phyloP scores from a whole-genome alignment of 192 early-diverging fungal genomes.

The Helicostylum pulchrum region DNA sequence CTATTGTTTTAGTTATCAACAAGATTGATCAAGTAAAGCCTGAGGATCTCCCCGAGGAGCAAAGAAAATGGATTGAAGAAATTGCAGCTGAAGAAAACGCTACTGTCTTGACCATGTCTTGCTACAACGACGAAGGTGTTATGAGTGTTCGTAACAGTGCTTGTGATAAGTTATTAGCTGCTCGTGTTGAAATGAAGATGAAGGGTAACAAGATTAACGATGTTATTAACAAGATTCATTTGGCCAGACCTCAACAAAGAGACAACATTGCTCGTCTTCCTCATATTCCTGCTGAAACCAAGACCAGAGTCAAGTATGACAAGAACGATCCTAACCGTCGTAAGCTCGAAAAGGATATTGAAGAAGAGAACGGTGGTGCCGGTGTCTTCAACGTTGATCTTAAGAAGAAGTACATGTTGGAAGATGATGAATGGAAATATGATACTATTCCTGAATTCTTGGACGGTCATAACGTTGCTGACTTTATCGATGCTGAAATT shows the following conservation, averaged over 20 bases:
- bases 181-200: conserved; percentile 95
- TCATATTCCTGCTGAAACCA: conserved; percentile 74
- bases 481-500: conserved; percentile 98
- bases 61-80: conserved; percentile 72
- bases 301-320: conserved; percentile 72
- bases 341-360: conserved; percentile 87
- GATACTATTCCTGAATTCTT: conserved; percentile 98
- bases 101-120: conserved; percentile 78
- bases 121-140: conserved; percentile 93
- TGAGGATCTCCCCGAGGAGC: conserved; percentile 71
- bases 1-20: conserved; percentile 89
- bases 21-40: conserved; percentile 88
- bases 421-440: conserved; percentile 89
- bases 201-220: conserved; percentile 85
- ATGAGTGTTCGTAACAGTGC: conserved; percentile 93
- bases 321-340: conserved; percentile 76
- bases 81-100: conserved; percentile 65
- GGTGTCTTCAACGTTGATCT: conserved; percentile 96
- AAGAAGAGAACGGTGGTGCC: conserved; percentile 85
- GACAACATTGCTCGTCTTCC: conserved; percentile 83
- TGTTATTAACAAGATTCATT: conserved; percentile 94
- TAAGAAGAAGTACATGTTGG: conserved; percentile 88
- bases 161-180: conserved; percentile 89
- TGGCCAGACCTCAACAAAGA: conserved; percentile 83
- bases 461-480: conserved; percentile 97